Evolutionary conservation across 495 filamentous ascomycete genomes (phyloP), one percentile per base, ranked within the genome.

Genomic region (Tuber microsphaerosporum): DNA sequence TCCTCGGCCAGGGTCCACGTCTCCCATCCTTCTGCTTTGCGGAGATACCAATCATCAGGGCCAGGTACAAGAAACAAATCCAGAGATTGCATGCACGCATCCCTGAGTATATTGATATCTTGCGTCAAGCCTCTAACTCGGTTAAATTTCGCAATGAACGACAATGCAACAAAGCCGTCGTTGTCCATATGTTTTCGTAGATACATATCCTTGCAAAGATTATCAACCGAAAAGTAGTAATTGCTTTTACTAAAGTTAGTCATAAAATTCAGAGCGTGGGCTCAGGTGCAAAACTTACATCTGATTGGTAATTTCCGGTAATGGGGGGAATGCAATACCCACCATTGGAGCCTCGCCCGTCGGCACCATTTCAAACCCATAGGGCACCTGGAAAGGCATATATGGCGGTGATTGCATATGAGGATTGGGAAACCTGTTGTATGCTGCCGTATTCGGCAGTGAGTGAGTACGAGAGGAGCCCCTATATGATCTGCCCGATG

Each of bases 191-290:
- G 91, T 76, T 89, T 90, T 44, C 95, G 90, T 43, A 99, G 88
- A 84, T 89, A 98, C 79, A 91, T 87, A 81, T 99, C 95, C 84
- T 97, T 98, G 88, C 92, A 94, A 74, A 97, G 88, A 83, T 98
- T 98, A 78, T 98, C 93, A 14, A 97, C 88, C 0, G 94, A 98
- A 85, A 99, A 95, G 84, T 98, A 99, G 85, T 98, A 98, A 80
- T 96, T 92, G 42, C 81, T 82, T 65, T 46, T 10, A 31, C 14
- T 70, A 71, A 12, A 68, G 73, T 85, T 74, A 85, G 78, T 70
- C 69, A 74, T 61, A 73, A 73, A n/a, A n/a, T 43, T 26, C 7
- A 77, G 75, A 37, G 17, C 19, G 34, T 74, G 26, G 45, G 42
- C 22, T 22, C 20, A n/a, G 1, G 19, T 26, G 16, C 37, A 31